Conservation (phyloP, 768 basidiomycete genomes). For the Mycena leptocephala region DNA sequence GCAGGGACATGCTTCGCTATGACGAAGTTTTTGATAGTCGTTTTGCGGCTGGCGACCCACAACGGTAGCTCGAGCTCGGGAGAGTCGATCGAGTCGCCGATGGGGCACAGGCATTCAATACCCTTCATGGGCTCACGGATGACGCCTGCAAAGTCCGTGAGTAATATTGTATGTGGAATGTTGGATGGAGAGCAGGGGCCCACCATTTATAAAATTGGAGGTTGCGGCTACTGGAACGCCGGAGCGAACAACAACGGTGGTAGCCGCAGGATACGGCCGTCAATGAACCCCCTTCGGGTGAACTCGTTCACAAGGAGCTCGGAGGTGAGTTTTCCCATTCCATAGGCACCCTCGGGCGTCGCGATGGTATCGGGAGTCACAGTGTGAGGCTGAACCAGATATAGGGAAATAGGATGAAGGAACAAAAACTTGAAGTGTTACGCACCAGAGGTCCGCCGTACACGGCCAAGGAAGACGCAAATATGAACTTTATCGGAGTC, state of each 20-base stretch:
- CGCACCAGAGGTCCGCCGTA: slow-evolving; percentile 69
- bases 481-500: slow-evolving; percentile 72
- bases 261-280: slow-evolving; percentile 73
- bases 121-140: slow-evolving; percentile 74
- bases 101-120: slow-evolving; percentile 64
- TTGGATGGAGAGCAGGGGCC: neutral
- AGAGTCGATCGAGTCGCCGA: slow-evolving; percentile 61
- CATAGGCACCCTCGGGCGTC: slow-evolving; percentile 71
- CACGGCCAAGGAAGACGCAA: slow-evolving; percentile 73
- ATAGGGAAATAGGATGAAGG: neutral
- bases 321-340: slow-evolving; percentile 68
- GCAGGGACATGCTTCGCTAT: slow-evolving; percentile 64
- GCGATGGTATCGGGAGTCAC: slow-evolving; percentile 66
- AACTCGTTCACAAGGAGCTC: slow-evolving; percentile 76
- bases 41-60: slow-evolving; percentile 68
- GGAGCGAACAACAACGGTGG: slow-evolving; percentile 74
- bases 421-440: too few relatives aligned
- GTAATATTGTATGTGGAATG: neutral
- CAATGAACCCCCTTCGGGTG: slow-evolving; percentile 69
- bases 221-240: slow-evolving; percentile 70
- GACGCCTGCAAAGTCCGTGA: slow-evolving; percentile 54
- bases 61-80: slow-evolving; percentile 62
- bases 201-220: slow-evolving; percentile 72
- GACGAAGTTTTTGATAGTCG: slow-evolving; percentile 69
- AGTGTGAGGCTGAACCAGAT: slow-evolving; percentile 54